Base-by-base conservation (phyloP, 2,329 filamentous ascomycete genomes). In the Truncatella angustata region DNA sequence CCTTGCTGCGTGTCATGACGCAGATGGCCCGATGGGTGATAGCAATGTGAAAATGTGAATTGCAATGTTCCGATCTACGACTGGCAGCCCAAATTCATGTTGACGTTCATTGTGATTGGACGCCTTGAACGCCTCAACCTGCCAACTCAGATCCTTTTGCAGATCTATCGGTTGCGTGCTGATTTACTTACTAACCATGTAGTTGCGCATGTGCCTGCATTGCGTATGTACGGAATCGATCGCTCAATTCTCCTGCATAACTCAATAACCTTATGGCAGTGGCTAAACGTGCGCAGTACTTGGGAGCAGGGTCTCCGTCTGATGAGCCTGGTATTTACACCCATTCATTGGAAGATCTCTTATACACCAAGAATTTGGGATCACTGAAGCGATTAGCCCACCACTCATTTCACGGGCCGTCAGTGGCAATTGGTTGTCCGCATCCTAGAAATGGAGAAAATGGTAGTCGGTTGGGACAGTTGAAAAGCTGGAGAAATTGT, bases 291-390 rank as follows among this genome's bases (percentile, higher is more conserved):
- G 14, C 28, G 28, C 14, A 32, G 14, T 32, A 7, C 28, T 14
- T 32, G 28, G 28, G 14, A 9, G 28, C 7, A 9, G 7, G 28
- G 14, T 32, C 14, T 14, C 28, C 14, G 28, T 32, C 14, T 14
- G 28, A 14, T 9, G 28, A 44, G 40, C 40, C 21, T 44, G 24
- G 40, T 44, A 44, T 44, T 14, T 44, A 44, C 40, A 44, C 40
- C 40, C 40, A n/a, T 30, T n/a, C 18, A 20, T 40, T 21, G 7
- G 34, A n/a, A 40, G 37, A 44, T 44, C 40, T 44, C 16, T 14
- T 24, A 28, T 44, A 23, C 40, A 44, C 28, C 21, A 44, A 23
- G 12, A 44, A 30, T 21, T 16, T 44, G n/a, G n/a, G n/a, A n/a
- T n/a, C n/a, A n/a, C n/a, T n/a, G n/a, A n/a, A n/a, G n/a, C n/a